phyloP scores from a whole-genome alignment of 2,329 filamentous ascomycete species.

The Pseudogymnoascus sp. region DNA sequence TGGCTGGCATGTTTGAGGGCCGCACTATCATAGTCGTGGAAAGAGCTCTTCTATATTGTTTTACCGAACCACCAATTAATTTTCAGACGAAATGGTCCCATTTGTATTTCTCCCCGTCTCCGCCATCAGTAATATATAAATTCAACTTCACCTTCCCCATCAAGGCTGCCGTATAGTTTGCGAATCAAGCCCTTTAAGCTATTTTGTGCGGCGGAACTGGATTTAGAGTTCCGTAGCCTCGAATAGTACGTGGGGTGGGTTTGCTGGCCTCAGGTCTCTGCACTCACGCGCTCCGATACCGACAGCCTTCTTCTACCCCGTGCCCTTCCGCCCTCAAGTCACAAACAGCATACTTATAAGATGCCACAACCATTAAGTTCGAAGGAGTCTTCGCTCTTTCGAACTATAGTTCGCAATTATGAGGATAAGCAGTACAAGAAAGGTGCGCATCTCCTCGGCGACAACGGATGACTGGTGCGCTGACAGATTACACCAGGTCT shows the following conservation, averaged over 20 bases:
- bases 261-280: slow-evolving; percentile 8
- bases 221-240: slow-evolving; percentile 1
- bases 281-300: slow-evolving; percentile 8
- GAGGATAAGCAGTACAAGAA: slow-evolving; percentile 98
- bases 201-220: background rate
- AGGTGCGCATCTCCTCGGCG: slow-evolving; percentile 34
- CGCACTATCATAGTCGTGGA: background rate
- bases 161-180: background rate
- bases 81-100: background rate
- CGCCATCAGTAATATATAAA: background rate
- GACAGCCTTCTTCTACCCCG: slow-evolving; percentile 6
- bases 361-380: slow-evolving; percentile 70
- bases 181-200: background rate
- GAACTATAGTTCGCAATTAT: slow-evolving; percentile 89
- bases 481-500: slow-evolving; percentile 47
- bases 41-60: background rate
- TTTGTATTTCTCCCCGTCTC: background rate
- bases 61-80: background rate
- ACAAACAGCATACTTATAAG: slow-evolving; percentile 11
- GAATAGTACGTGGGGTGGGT: slow-evolving; percentile 4
- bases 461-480: slow-evolving; percentile 8
- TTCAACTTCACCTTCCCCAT: background rate
- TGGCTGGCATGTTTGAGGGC: slow-evolving; percentile 8
- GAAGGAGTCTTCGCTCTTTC: slow-evolving; percentile 92
- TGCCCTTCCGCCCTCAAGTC: background rate